These are phyloP conservation scores for Fusarium bactridioides DNA, from an alignment of 2,329 filamentous ascomycete species.

Conservation along the genomic window DNA sequence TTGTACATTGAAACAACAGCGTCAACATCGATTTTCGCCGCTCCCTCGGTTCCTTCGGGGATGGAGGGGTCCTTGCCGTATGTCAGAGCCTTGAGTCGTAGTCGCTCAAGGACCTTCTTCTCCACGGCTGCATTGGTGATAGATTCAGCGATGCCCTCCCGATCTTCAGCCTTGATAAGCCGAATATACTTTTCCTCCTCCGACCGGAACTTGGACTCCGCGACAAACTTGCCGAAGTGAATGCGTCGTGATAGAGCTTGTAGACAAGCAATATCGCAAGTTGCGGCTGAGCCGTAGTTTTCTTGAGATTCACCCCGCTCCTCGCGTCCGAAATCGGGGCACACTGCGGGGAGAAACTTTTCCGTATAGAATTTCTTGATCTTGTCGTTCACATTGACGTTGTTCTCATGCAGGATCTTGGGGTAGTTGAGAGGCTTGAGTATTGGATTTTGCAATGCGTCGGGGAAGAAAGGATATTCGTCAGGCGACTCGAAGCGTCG, in stretches of 20 bases:
- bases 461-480: conserved; percentile 96
- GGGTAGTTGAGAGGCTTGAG: conserved; percentile 91
- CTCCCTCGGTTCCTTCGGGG: conserved; percentile 59
- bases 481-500: conserved; percentile 95
- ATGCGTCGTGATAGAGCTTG: conserved; percentile 91
- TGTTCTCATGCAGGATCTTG: conserved; percentile 83
- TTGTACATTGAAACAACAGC: conserved; percentile 91
- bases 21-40: conserved; percentile 87
- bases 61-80: conserved; percentile 90
- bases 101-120: conserved; percentile 85
- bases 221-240: conserved; percentile 98
- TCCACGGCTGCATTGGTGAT: conserved; percentile 93
- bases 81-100: conserved; percentile 88
- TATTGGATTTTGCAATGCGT: conserved; percentile 79
- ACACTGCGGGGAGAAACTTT: conserved; percentile 83
- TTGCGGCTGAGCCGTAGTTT: conserved; percentile 94
- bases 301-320: conserved; percentile 88
- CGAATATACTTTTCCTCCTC: conserved; percentile 82
- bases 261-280: conserved; percentile 87
- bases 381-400: conserved; percentile 87
- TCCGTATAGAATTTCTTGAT: conserved; percentile 88
- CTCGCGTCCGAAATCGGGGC: conserved; percentile 75
- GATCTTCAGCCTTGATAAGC: conserved; percentile 83
- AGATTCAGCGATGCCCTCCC: conserved; percentile 82
- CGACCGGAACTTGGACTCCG: conserved; percentile 90